These are phyloP conservation scores for Bothriochloa decipiens DNA, from an alignment of 176 grass and related monocot genomes.

Conservation along the genomic window DNA sequence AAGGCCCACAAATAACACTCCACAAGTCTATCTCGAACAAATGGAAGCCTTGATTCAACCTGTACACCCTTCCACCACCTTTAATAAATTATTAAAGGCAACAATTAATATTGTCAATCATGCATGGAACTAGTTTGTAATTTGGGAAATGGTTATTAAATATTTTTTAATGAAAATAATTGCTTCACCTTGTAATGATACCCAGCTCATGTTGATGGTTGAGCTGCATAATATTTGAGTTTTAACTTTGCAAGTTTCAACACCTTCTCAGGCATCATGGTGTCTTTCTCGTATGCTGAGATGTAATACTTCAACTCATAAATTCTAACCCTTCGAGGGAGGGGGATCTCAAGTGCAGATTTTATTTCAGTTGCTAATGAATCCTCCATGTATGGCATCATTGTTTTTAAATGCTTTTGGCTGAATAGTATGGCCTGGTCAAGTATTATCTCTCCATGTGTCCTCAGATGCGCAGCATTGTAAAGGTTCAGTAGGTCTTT, in stretches of 20 bases:
- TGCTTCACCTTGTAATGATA: background rate
- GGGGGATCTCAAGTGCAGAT: background rate
- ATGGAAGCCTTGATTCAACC: background rate
- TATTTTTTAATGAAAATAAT: no score
- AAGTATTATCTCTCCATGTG: background rate
- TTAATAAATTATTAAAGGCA: background rate
- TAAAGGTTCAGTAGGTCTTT: background rate
- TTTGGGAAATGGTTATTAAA: background rate
- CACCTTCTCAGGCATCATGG: background rate
- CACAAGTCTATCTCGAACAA: background rate
- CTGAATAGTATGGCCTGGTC: background rate
- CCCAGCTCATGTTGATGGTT: background rate
- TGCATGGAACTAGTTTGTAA: no score
- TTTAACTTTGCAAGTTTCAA: no score
- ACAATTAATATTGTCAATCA: no score
- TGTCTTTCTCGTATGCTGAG: background rate
- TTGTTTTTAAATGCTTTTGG: background rate
- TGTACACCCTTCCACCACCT: background rate
- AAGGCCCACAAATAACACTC: background rate
- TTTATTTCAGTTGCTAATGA: background rate
- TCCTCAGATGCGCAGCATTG: background rate
- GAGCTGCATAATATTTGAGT: background rate
- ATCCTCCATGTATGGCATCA: background rate
- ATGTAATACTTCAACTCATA: background rate
- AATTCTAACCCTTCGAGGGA: constrained; percentile 5